Evolutionary conservation across 1,284 basidiomycete species (phyloP).

Genomic region (Cutaneotrichosporon arboriforme): DNA sequence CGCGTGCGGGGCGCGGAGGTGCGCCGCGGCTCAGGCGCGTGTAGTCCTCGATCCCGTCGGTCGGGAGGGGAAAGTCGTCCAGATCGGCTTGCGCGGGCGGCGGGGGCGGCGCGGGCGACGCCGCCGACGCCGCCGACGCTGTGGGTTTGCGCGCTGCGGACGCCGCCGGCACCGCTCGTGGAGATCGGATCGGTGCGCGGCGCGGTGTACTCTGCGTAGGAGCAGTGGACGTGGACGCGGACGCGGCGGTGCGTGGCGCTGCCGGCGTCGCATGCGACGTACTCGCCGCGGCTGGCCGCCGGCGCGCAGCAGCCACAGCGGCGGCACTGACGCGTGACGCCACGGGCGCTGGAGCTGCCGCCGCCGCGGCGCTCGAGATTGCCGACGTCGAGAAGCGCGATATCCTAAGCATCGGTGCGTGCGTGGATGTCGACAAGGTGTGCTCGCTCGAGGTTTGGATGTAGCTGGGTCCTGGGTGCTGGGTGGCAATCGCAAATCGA

Average conservation of each 20-base stretch:
- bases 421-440: too few relatives aligned
- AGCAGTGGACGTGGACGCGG: conserved; percentile 2
- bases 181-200: background rate
- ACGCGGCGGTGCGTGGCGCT: conserved; percentile 2
- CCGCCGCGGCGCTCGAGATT: background rate
- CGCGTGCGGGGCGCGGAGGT: background rate
- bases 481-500: background rate
- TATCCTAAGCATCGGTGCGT: background rate
- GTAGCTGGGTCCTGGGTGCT: background rate
- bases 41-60: conserved; percentile 22
- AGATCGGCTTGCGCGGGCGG: conserved; percentile 4
- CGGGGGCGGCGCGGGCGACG: background rate
- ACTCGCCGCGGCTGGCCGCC: conserved; percentile 3
- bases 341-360: conserved; percentile 2
- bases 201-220: background rate
- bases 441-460: too few relatives aligned
- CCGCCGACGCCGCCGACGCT: background rate
- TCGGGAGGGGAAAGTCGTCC: conserved; percentile 10
- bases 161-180: background rate
- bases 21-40: conserved; percentile 7
- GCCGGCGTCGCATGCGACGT: too few relatives aligned
- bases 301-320: background rate
- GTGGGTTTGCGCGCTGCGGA: background rate
- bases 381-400: background rate
- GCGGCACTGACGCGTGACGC: background rate